Conservation (phyloP, 805 yeast genomes). For the Ascoidea rubescens region DNA sequence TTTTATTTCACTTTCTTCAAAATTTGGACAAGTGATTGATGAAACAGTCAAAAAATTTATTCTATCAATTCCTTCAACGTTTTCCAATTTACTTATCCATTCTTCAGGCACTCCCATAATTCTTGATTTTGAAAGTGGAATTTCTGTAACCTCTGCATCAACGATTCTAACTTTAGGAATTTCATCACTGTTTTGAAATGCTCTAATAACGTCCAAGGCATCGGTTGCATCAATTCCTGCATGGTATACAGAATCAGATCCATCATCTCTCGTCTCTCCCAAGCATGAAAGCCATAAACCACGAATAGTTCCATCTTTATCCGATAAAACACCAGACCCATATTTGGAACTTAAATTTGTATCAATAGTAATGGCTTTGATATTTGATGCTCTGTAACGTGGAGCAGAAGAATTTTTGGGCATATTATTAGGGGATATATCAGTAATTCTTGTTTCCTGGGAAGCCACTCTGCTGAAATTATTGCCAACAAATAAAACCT, state of each 20-base stretch:
- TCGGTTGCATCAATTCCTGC: conserved; percentile 72
- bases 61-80: conserved; percentile 39
- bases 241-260: conserved; percentile 46
- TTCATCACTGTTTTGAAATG: conserved; percentile 29
- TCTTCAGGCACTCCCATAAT: conserved; percentile 77
- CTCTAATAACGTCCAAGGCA: conserved; percentile 39
- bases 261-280: conserved; percentile 53
- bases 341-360: conserved; percentile 61
- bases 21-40: conserved; percentile 42
- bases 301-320: conserved; percentile 63
- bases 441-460: conserved; percentile 65
- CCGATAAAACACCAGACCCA: conserved; percentile 66
- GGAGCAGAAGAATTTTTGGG: conserved; percentile 42
- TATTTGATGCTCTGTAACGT: conserved; percentile 72
- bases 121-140: conserved; percentile 63
- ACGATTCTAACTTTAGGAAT: conserved; percentile 51
- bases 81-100: conserved; percentile 63
- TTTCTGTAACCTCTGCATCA: conserved; percentile 65
- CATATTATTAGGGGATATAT: conserved; percentile 46
- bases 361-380: conserved; percentile 67
- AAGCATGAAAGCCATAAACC: conserved; percentile 79
- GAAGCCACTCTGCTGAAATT: conserved; percentile 59
- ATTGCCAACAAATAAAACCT: conserved; percentile 67
- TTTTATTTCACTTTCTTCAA: conserved; percentile 15
- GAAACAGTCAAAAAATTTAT: conserved; percentile 61